Evolutionary conservation across 768 basidiomycete species (phyloP), one percentile per base, ranked within the genome.

Genomic region (Leucogyrophana mollusca): DNA sequence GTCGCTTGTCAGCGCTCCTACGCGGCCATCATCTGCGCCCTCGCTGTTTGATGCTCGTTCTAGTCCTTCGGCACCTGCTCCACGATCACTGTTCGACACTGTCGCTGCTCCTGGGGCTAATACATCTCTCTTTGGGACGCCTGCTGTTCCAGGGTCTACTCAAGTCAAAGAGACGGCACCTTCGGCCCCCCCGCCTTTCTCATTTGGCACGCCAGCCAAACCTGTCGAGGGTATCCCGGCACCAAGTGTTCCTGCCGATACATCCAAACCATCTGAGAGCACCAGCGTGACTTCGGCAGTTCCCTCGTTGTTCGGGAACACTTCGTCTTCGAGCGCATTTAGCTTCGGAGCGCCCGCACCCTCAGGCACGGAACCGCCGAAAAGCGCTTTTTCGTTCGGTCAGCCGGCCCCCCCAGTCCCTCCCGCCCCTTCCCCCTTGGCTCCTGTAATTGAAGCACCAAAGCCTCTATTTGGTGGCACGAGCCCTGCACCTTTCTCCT

Each of bases 401-500:
- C 58, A 55, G 37, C 43, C 59, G 2, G 7, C 59, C 20, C 25
- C 54, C 17, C 23, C 52, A 18, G 34, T 50, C 16, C 34, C 56
- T 9, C 17, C 60, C 11, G 24, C 43, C 14, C 25, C 56, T 3
- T 44, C n/a, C 40, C 35, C 14, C 16, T 36, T 46, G 13, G 37
- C 46, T 13, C 39, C 62, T 13, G 38, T 64, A 14, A 34, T 62
- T 8, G 72, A 77, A 20, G 56, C 68, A 0, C 60, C 74, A 0
- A 77, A 79, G 54, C 64, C 77, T 2, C 22, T 67, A 6, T 78
- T 80, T 38, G 66, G 70, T 24, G 40, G 59, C 38, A 25, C 48
- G 47, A 22, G 37, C 53, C 42, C 65, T 13, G 56, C 61, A 16
- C 53, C 61, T 9, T 83, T 83, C 56, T 58, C 71, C 4, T 83